Evolutionary conservation across 1,284 basidiomycete species (phyloP).

Genomic region (Sanghuangporus weigelae): DNA sequence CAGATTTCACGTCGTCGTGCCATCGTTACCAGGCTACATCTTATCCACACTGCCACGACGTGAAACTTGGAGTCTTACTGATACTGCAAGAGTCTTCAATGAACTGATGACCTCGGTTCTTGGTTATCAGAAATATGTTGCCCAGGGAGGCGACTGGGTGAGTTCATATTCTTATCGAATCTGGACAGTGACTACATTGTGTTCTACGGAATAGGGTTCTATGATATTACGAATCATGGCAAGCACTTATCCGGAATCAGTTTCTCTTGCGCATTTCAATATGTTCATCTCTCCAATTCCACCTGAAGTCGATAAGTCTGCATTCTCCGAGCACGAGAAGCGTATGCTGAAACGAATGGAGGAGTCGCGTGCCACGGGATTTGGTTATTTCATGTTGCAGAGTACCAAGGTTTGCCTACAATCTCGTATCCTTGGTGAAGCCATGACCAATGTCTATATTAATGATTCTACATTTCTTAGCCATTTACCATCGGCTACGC

Average conservation of each 20-base stretch:
- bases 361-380: slow-evolving; percentile 17
- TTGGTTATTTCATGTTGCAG: slow-evolving; percentile 21
- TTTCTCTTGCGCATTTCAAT: slow-evolving; percentile 21
- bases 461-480: slow-evolving; percentile 2
- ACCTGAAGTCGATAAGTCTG: neutral
- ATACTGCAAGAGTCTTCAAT: slow-evolving; percentile 23
- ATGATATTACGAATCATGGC: slow-evolving; percentile 19
- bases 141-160: slow-evolving; percentile 25
- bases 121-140: slow-evolving; percentile 22
- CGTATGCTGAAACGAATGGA: slow-evolving; percentile 12
- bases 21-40: slow-evolving; percentile 24
- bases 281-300: slow-evolving; percentile 16
- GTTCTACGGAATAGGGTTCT: slow-evolving; percentile 12
- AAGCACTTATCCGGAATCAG: slow-evolving; percentile 15
- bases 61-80: slow-evolving; percentile 18
- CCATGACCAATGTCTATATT: neutral
- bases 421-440: neutral
- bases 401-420: slow-evolving; percentile 17
- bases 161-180: neutral
- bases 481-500: slow-evolving; percentile 23
- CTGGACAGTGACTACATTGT: neutral
- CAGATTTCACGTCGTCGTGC: slow-evolving; percentile 24
- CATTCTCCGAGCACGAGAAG: slow-evolving; percentile 10
- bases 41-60: slow-evolving; percentile 21
- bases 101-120: slow-evolving; percentile 23